Evolutionary conservation across 805 yeast species (phyloP).

Genomic region (Saccharomycopsis fermentans): DNA sequence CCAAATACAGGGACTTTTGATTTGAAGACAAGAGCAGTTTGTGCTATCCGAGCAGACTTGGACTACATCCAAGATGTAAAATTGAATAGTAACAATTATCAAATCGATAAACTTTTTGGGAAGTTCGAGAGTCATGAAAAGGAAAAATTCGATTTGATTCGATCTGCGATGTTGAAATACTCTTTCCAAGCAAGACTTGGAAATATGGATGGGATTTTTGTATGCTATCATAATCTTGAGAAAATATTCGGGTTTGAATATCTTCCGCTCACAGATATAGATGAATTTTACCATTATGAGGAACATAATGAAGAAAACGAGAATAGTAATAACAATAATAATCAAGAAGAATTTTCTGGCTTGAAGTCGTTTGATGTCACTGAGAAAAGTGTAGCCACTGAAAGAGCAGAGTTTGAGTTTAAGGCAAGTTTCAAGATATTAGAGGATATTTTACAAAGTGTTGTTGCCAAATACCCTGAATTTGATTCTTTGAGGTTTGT

Average conservation of each 20-base stretch:
- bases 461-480: slow-evolving; percentile 24
- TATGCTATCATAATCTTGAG: slow-evolving; percentile 81
- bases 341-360: slow-evolving; percentile 16
- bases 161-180: slow-evolving; percentile 74
- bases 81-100: slow-evolving; percentile 48
- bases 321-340: not conserved
- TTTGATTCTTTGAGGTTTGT: slow-evolving; percentile 29
- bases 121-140: slow-evolving; percentile 70
- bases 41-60: slow-evolving; percentile 73
- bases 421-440: slow-evolving; percentile 46
- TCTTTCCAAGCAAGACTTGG: slow-evolving; percentile 90
- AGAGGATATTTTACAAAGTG: slow-evolving; percentile 32
- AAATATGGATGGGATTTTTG: slow-evolving; percentile 90
- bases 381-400: slow-evolving; percentile 27
- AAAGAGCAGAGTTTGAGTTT: slow-evolving; percentile 62
- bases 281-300: slow-evolving; percentile 43
- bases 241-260: slow-evolving; percentile 86
- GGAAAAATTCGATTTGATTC: slow-evolving; percentile 65
- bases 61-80: slow-evolving; percentile 37
- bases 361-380: slow-evolving; percentile 14
- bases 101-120: slow-evolving; percentile 53
- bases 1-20: slow-evolving; percentile 94
- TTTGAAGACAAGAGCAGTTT: slow-evolving; percentile 82
- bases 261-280: slow-evolving; percentile 64
- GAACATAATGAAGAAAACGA: not conserved